These are phyloP conservation scores for Botrytis galanthina DNA, from an alignment of 2,329 filamentous ascomycete genomes.

Conservation along the genomic window DNA sequence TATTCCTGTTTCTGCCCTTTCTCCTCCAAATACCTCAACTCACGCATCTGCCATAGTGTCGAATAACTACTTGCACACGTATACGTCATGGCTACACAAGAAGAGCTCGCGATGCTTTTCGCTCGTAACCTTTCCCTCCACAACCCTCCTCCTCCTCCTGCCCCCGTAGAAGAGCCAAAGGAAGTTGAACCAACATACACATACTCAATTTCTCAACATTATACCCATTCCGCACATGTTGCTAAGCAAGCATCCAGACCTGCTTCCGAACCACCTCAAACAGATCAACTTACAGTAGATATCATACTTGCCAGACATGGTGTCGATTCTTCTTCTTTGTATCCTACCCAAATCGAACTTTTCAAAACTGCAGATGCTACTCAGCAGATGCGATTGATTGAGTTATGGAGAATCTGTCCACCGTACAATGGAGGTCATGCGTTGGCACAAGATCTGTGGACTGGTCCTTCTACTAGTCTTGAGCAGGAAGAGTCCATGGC, in stretches of 20 bases:
- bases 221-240: constrained; percentile 75
- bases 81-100: constrained; percentile 61
- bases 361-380: constrained; percentile 72
- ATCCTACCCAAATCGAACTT: constrained; percentile 71
- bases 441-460: constrained; percentile 55
- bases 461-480: constrained; percentile 55
- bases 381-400: constrained; percentile 51
- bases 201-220: constrained; percentile 79
- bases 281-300: constrained; percentile 52
- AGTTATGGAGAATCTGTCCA: constrained; percentile 25
- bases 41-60: background rate
- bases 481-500: constrained; percentile 55
- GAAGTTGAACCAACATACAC: constrained; percentile 50
- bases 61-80: background rate
- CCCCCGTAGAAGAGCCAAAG: constrained; percentile 38
- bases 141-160: constrained; percentile 32
- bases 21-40: constrained; percentile 14
- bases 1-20: constrained; percentile 22
- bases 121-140: constrained; percentile 69
- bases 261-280: constrained; percentile 51
- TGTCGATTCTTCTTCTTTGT: constrained; percentile 67
- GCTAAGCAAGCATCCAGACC: constrained; percentile 46
- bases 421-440: constrained; percentile 58
- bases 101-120: constrained; percentile 81
- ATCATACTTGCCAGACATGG: constrained; percentile 62